Base-by-base conservation (phyloP, 306 rosid genomes). In the Pyrus pyrifolia region DNA sequence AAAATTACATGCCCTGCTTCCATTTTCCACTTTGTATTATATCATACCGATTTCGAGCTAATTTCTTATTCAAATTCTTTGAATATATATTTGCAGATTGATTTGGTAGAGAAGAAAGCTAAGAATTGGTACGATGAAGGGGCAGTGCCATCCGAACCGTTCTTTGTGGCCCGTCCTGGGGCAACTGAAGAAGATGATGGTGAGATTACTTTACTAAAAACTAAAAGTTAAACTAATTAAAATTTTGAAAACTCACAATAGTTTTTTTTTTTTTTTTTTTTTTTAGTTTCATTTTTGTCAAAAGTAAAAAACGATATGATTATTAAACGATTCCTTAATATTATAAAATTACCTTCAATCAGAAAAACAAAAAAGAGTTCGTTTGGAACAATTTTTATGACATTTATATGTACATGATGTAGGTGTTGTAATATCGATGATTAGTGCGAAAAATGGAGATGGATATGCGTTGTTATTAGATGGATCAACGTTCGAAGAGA, bases 111-210 rank as follows among this genome's bases (percentile, higher is more conserved):
- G 42, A 88, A 89, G 76, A 84, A 49, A 80, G 97, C 97, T 1
- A 89, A 86, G 86, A 95, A 85, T 67, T 95, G 97, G 97, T 59
- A 83, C 52, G 97, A 95, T 9, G 89, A 89, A 51, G 97, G 99
- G 1, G 83, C 85, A 63, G 90, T 95, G 67, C 97, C 99, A 19
- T 95, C 99, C 0, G 99, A 95, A 68, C 99, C 99, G 8, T 86
- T 83, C 78, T 95, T 95, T 64, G 97, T 95, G 72, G 87, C 97
- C 44, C 80, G 97, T 71, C 97, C 97, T 2, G 96, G 99, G 23
- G 97, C 99, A 57, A 84, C 93, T 0, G 87, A 90, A 76, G 99
- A 95, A 84, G 99, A 95, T 27, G 99, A 92, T 27, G 99, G 98
- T 91, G 64, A 81, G 81, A 62, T 49, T 49, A 49, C 18, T 18